Base-by-base conservation (phyloP, 768 basidiomycete species). In the Termitomyces sp. region DNA sequence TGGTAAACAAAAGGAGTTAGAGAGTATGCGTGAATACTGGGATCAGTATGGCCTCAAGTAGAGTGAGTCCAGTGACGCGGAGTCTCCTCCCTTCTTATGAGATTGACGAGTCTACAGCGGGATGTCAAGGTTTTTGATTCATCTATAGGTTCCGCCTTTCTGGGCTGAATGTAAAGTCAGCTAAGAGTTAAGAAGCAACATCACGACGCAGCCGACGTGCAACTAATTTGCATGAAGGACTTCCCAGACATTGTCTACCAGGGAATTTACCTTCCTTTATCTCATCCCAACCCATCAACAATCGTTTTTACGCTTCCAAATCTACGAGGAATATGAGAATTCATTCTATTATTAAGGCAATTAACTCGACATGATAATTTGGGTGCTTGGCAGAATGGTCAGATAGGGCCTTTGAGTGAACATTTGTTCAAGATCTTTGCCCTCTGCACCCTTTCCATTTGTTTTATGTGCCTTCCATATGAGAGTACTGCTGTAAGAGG, bases 21-120 rank as follows among this genome's bases (percentile, higher is more conserved):
- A 73, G 54, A 75, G 73, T 35, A 94, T 98, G 93, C 77, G 81
- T 66, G 81, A 75, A 45, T 98, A 99, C 69, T 80, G 86, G 75
- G 75, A 85, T 51, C 68, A 80, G 63, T 94, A 88, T 67, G 92
- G 91, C 3, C 68, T 84, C 47, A 86, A 85, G 68, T 72, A 58
- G 43, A 22, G 32, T 14, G 22, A 51, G 14, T 20, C 20, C 48
- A 49, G 48, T 6, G 14, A 49, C 22, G 6, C 12, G 7, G 6
- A n/a, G n/a, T n/a, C n/a, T n/a, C n/a, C 28, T 32, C n/a, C 2
- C 10, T 49, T 20, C 9, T 9, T 42, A 28, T n/a, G 10, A 48
- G 18, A 30, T 30, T 30, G 18, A 26, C 46, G 28, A 14, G 13
- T 8, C 20, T 20, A 22, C 3, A 5, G 42, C 20, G 42, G 20